Conservation (phyloP, 2,329 filamentous ascomycete species). For the Cladophialophora yegresii region DNA sequence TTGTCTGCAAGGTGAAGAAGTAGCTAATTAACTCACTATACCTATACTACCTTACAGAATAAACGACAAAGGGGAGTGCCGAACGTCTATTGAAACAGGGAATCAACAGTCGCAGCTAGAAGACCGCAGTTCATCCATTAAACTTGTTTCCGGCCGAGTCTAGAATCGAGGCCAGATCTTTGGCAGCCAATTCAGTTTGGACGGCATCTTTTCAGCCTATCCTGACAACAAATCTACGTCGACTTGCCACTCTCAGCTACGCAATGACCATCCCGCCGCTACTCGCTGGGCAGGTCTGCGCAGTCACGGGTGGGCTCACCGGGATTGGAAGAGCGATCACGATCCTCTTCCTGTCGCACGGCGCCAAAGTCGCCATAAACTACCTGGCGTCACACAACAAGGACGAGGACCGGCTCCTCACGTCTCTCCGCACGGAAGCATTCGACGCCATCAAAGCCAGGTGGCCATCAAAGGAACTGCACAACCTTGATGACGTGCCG, state of each 20-base stretch:
- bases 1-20: not conserved
- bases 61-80: not conserved
- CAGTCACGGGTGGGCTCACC: constrained; percentile 83
- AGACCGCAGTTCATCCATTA: not conserved
- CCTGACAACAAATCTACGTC: not conserved
- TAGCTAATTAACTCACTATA: not conserved
- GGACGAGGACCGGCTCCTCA: constrained; percentile 36
- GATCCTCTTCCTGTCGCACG: constrained; percentile 63
- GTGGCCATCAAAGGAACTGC: constrained; percentile 9
- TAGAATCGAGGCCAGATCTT: not conserved
- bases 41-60: not conserved
- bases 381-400: constrained; percentile 38
- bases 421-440: constrained; percentile 33
- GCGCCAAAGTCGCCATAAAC: constrained; percentile 40
- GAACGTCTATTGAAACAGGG: too few species aligned
- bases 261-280: constrained; percentile 35
- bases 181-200: not conserved
- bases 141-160: not conserved
- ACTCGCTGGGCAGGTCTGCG: constrained; percentile 68
- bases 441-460: constrained; percentile 36
- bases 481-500: constrained; percentile 31
- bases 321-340: constrained; percentile 86
- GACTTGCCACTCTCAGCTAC: not conserved
- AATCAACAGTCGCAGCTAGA: not conserved
- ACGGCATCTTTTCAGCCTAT: not conserved